Evolutionary conservation across 2,329 filamentous ascomycete species (phyloP), one percentile per base, ranked within the genome.

Genomic region (Raffaelea ambrosiae): DNA sequence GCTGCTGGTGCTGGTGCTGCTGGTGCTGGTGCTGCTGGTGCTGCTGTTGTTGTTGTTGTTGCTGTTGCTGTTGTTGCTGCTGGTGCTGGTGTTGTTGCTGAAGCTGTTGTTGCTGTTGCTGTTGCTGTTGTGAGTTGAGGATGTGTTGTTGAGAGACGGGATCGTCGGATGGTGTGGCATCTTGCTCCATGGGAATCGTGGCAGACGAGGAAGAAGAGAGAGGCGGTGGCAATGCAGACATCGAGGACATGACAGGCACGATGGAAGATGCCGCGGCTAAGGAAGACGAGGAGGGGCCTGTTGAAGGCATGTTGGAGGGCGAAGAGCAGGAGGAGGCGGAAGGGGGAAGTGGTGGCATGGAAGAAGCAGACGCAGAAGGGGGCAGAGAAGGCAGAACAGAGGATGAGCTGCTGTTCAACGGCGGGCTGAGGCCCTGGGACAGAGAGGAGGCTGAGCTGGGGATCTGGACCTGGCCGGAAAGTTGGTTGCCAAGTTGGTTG

Each of bases 51-150:
- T 33, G 31, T 33, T 33, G 31, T 33, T 33, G 31, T 20, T 23
- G 21, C 40, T 23, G 40, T n/a, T 42, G 40, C 40, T 5, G 7
- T 14, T 42, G 40, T 13, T 42, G 40, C 21, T 23, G 21, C 20
- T 42, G n/a, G n/a, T n/a, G n/a, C n/a, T n/a, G n/a, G n/a, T n/a
- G n/a, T n/a, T n/a, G n/a, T n/a, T n/a, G n/a, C 36, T 19, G 18
- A n/a, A 5, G 40, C 16, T 42, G 40, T 20, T 14, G 13, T 19
- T 43, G 41, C 16, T 43, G 41, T 4, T n/a, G n/a, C 13, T 43
- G 53, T 51, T 11, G 56, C 57, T 11, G 58, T 55, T 5, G 57
- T 50, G 20, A 57, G 51, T 50, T 58, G 41, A 11, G 26, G 26
- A 13, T 13, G 13, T 29, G 26, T 29, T 29, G 26, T 7, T 29